Evolutionary conservation across 371 early-diverging fungal species (phyloP).

Genomic region (Apophysomyces elegans): DNA sequence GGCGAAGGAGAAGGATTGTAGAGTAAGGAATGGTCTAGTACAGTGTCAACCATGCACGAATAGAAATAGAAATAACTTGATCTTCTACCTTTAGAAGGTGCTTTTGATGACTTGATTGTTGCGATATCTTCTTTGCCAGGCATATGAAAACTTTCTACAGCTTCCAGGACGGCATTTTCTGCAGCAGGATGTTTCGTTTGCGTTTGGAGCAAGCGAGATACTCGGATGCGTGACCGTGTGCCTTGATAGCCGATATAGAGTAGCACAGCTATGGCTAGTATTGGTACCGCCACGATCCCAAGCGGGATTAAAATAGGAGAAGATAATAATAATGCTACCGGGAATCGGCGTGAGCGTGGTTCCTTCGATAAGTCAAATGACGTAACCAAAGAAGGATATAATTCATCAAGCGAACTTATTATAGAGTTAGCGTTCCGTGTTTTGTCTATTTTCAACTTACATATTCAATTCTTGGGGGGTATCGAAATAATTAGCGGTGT

Average conservation of each 20-base stretch:
- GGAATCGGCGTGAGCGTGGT: neutral
- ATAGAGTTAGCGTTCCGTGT: neutral
- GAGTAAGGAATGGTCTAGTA: neutral
- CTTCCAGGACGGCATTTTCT: constrained; percentile 24
- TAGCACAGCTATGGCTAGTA: constrained; percentile 20
- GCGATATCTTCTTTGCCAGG: neutral
- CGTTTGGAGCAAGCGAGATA: constrained; percentile 17
- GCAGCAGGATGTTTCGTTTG: neutral
- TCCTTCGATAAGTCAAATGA: constrained; percentile 5
- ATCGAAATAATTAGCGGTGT: constrained; percentile 53
- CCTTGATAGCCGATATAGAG: constrained; percentile 34
- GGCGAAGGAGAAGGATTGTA: constrained; percentile 14
- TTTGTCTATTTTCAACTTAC: constrained; percentile 31
- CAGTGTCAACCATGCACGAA: neutral
- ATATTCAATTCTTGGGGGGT: constrained; percentile 46
- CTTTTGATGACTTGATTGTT: neutral
- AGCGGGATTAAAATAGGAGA: constrained; percentile 16
- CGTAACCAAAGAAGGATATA: constrained; percentile 20
- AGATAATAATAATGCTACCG: neutral
- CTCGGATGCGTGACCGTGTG: constrained; percentile 31
- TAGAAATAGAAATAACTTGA: neutral
- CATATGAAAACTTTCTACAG: constrained; percentile 23
- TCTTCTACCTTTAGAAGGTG: neutral
- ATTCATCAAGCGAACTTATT: constrained; percentile 17
- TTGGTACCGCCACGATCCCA: constrained; percentile 4